Percentiles rank a stretch among this genome's conserved stretches.
phyloP scores from a whole-genome alignment of 768 basidiomycete species.

The Roridomyces roridus region DNA sequence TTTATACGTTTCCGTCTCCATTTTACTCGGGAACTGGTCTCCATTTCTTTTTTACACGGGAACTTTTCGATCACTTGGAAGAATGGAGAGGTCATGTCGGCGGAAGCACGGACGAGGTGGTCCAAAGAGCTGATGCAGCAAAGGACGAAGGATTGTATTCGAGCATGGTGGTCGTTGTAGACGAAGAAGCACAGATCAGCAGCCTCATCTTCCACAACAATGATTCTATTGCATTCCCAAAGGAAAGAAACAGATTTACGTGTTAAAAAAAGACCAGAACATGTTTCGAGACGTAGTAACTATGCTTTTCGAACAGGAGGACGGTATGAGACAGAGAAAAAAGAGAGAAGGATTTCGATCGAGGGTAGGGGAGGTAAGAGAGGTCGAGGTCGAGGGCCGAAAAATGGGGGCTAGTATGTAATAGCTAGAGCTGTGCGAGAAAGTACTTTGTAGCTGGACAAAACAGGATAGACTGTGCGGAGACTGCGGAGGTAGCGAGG shows the following conservation, averaged over 20 bases:
- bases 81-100: too few relatives aligned
- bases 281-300: conserved; percentile 11
- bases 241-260: not conserved
- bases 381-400: not conserved
- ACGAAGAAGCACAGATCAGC: not conserved
- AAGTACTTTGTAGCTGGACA: conserved; percentile 17
- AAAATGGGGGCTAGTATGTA: conserved; percentile 4
- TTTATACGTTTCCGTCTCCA: too few relatives aligned
- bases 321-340: not conserved
- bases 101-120: too few relatives aligned
- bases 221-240: not conserved
- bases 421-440: conserved; percentile 23
- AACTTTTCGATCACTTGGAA: too few relatives aligned
- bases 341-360: conserved; percentile 8
- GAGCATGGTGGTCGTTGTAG: too few relatives aligned
- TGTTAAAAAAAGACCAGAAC: conserved; percentile 17
- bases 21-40: too few relatives aligned
- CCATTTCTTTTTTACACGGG: too few relatives aligned
- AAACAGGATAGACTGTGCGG: conserved; percentile 24
- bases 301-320: conserved; percentile 12
- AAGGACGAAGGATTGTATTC: too few relatives aligned
- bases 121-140: too few relatives aligned
- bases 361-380: not conserved
- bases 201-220: conserved; percentile 3
- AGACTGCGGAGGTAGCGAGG: conserved; percentile 24